These are phyloP conservation scores for Triangularia setosa DNA, from an alignment of 2,329 filamentous ascomycete species.

Conservation along the genomic window DNA sequence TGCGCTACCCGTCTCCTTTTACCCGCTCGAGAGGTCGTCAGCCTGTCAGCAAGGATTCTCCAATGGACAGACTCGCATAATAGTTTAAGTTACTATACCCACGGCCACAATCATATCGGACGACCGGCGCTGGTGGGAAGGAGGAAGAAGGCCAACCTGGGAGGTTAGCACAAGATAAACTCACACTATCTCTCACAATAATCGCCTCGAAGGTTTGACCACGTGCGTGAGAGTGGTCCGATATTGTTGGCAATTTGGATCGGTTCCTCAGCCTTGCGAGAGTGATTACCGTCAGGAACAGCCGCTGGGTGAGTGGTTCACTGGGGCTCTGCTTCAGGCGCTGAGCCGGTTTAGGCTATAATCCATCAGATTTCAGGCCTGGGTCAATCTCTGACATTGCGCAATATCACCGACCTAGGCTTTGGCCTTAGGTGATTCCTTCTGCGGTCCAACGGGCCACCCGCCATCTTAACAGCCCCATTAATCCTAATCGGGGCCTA, in stretches of 20 bases:
- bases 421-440: neutral
- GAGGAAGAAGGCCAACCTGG: too few species aligned
- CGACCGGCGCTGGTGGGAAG: neutral
- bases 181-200: neutral
- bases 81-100: too few species aligned
- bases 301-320: neutral
- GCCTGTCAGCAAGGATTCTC: neutral
- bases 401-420: neutral
- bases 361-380: neutral
- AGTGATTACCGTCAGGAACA: constrained; percentile 2
- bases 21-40: neutral
- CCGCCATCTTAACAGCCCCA: neutral
- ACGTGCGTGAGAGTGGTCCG: neutral
- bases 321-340: neutral
- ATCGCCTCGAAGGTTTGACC: neutral
- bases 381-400: constrained; percentile 1
- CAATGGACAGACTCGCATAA: too few species aligned
- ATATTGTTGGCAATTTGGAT: constrained; percentile 8
- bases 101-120: neutral
- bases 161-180: neutral
- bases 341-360: constrained; percentile 12
- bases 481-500: neutral
- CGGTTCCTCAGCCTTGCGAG: neutral
- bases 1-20: neutral
- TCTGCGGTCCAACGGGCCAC: neutral